phyloP scores from a whole-genome alignment of 208 protist species.

The Leishmania aethiopica region DNA sequence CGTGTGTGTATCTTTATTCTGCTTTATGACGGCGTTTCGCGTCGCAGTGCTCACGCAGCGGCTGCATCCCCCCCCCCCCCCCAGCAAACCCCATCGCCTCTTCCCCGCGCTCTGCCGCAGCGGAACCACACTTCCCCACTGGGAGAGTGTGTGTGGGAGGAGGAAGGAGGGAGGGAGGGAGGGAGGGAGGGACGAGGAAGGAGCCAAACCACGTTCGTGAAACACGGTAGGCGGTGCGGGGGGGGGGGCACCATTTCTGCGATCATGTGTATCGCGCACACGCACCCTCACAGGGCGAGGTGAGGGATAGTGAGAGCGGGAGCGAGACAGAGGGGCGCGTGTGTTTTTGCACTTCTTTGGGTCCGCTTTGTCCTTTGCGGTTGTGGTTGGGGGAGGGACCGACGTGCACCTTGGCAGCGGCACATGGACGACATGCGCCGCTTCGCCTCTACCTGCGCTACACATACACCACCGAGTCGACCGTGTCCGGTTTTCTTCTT shows the following conservation, averaged over 20 bases:
- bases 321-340: background rate
- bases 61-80: background rate
- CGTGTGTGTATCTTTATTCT: too few relatives aligned
- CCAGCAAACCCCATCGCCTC: background rate
- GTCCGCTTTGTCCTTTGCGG: background rate
- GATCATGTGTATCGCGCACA: background rate
- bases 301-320: background rate
- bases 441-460: background rate
- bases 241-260: background rate
- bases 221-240: background rate
- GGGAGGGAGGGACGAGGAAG: background rate
- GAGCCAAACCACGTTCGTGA: background rate
- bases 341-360: background rate
- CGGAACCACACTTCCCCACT: background rate
- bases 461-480: background rate
- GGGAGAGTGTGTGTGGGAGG: too few relatives aligned
- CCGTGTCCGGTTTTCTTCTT: background rate
- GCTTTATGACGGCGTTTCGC: background rate
- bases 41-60: background rate
- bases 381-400: too few relatives aligned
- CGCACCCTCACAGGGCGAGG: background rate
- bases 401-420: background rate
- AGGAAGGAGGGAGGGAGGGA: background rate
- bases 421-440: background rate
- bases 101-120: background rate